Evolutionary conservation across 192 early-diverging fungal species (phyloP).

Genomic region (Jimgerdemannia flammicorona): DNA sequence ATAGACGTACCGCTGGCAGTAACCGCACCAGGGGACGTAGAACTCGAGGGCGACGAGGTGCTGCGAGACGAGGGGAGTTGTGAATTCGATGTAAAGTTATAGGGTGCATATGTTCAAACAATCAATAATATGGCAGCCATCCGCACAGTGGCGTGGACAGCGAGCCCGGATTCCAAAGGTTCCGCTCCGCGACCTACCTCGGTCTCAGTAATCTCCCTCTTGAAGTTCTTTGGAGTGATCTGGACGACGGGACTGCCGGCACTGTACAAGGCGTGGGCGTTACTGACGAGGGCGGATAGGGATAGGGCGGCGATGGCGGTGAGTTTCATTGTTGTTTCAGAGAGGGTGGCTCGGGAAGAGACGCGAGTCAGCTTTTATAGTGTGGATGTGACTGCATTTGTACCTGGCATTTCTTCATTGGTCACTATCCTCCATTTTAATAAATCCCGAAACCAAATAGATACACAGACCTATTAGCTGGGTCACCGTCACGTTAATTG

Average conservation of each 20-base stretch:
- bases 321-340: not conserved
- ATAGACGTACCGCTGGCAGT: slow-evolving; percentile 71
- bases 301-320: not conserved
- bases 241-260: slow-evolving; percentile 45
- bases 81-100: too few relatives aligned
- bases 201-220: slow-evolving; percentile 60
- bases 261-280: slow-evolving; percentile 38
- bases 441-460: too few relatives aligned
- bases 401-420: not conserved
- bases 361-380: not conserved
- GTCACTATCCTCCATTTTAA: not conserved
- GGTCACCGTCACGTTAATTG: too few relatives aligned
- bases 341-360: not conserved
- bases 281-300: too few relatives aligned
- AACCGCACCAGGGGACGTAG: slow-evolving; percentile 96
- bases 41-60: slow-evolving; percentile 88
- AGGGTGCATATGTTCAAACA: too few relatives aligned
- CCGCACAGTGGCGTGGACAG: not conserved
- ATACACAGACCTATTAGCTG: too few relatives aligned
- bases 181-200: slow-evolving; percentile 39
- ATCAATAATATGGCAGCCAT: too few relatives aligned
- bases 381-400: not conserved
- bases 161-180: not conserved
- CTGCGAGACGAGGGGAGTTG: slow-evolving; percentile 21
- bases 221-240: slow-evolving; percentile 56